Percentiles rank a stretch among this genome's conserved stretches.
These are phyloP conservation scores for Ephemerocybe angulata DNA, from an alignment of 768 basidiomycete species.

Conservation along the genomic window DNA sequence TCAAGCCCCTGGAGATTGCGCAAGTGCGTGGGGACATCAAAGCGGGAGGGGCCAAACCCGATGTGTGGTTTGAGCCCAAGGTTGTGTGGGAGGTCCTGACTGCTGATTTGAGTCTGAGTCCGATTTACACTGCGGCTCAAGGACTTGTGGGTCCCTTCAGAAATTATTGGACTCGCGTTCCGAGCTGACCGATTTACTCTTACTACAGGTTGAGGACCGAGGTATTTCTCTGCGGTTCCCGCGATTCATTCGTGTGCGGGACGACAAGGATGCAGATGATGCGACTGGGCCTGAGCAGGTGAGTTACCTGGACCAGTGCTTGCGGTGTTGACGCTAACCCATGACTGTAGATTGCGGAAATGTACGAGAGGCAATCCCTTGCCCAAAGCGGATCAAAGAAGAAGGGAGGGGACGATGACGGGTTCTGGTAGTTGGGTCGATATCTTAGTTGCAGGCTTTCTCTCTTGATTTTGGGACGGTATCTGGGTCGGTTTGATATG, in stretches of 20 bases:
- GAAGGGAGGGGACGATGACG: slow-evolving; percentile 73
- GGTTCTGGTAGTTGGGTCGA: slow-evolving; percentile 58
- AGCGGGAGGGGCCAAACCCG: slow-evolving; percentile 90
- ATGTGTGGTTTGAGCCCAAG: slow-evolving; percentile 97
- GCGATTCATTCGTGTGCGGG: slow-evolving; percentile 85
- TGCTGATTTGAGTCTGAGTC: slow-evolving; percentile 94
- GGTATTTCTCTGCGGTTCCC: slow-evolving; percentile 97
- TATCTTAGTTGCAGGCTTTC: background rate
- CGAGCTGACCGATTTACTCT: slow-evolving; percentile 2
- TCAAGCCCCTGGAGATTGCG: slow-evolving; percentile 72
- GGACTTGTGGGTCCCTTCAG: slow-evolving; percentile 71
- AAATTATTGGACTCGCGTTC: no score
- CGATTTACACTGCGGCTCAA: slow-evolving; percentile 92
- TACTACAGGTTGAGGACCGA: slow-evolving; percentile 68
- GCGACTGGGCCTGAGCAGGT: slow-evolving; percentile 93
- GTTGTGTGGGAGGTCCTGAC: slow-evolving; percentile 98
- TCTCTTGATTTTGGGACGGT: background rate
- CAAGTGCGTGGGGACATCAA: slow-evolving; percentile 81
- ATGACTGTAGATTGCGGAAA: slow-evolving; percentile 72
- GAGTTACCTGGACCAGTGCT: slow-evolving; percentile 20
- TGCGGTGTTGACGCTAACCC: background rate
- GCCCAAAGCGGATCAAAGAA: slow-evolving; percentile 70
- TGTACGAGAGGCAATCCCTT: slow-evolving; percentile 87
- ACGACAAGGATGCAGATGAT: slow-evolving; percentile 91
- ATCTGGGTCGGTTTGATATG: no score